A percentile compares a stretch with the other conserved stretches of the same genome.
Conservation (phyloP, 148 eudicot genomes). For the Spergularia bocconei region DNA sequence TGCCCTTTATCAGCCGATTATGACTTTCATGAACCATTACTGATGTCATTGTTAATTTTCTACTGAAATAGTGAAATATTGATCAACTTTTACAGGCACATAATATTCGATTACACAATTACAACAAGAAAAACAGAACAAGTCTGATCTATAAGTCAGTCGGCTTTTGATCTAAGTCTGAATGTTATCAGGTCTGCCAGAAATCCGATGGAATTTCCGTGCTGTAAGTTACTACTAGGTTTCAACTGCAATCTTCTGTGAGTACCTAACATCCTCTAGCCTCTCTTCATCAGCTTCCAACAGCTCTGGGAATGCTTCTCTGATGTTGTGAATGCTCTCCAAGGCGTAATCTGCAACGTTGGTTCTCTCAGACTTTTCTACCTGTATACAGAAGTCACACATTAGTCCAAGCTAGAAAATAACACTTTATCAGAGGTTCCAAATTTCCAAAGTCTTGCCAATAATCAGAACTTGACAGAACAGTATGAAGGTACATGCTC, state of each 20-base stretch:
- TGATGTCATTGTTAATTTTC: too few species aligned
- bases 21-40: too few species aligned
- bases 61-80: too few species aligned
- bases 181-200: background rate
- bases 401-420: background rate
- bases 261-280: slow-evolving; percentile 36
- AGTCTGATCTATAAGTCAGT: too few species aligned
- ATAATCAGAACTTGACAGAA: slow-evolving; percentile 49
- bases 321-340: slow-evolving; percentile 88
- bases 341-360: slow-evolving; percentile 70
- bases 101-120: too few species aligned
- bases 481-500: slow-evolving; percentile 60
- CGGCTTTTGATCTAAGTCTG: too few species aligned
- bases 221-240: slow-evolving; percentile 35
- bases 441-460: background rate
- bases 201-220: background rate
- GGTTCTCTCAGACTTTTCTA: slow-evolving; percentile 59
- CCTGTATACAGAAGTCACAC: slow-evolving; percentile 34
- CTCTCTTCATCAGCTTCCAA: slow-evolving; percentile 52
- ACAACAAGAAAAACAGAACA: too few species aligned
- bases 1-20: too few species aligned
- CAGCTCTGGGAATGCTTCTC: slow-evolving; percentile 82
- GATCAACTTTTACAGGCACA: too few species aligned
- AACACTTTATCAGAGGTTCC: background rate
- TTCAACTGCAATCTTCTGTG: slow-evolving; percentile 54